Percentiles rank a stretch among this genome's conserved stretches.
These are phyloP conservation scores for Alternaria sp. DNA, from an alignment of 2,329 filamentous ascomycete genomes.

Conservation along the genomic window DNA sequence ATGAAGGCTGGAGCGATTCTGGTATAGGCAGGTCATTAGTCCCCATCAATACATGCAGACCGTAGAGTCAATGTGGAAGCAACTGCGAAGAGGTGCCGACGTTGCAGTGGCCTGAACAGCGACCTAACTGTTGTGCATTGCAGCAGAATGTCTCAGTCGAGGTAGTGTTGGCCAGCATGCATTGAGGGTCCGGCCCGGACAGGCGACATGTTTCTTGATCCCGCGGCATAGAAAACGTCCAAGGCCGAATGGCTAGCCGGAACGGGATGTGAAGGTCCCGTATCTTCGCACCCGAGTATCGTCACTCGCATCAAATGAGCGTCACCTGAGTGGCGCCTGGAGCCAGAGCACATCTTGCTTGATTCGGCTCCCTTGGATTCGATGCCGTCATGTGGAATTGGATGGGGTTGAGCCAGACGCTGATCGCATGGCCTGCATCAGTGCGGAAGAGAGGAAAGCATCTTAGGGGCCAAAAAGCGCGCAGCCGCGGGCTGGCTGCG, in stretches of 20 bases:
- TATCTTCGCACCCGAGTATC: conserved; percentile 11
- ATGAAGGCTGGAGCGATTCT: conserved; percentile 14
- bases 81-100: conserved; percentile 14
- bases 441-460: conserved; percentile 7
- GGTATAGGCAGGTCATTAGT: conserved; percentile 9
- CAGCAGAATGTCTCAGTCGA: conserved; percentile 26
- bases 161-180: conserved; percentile 10
- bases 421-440: conserved; percentile 12
- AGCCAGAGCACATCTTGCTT: neutral
- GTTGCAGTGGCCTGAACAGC: conserved; percentile 13
- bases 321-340: conserved; percentile 26
- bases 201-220: conserved; percentile 5
- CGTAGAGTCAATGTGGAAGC: conserved; percentile 10
- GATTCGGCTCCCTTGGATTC: neutral
- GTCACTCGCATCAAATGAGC: conserved; percentile 23
- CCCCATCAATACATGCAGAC: conserved; percentile 6
- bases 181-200: conserved; percentile 9
- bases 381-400: neutral
- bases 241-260: conserved; percentile 13
- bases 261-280: conserved; percentile 4
- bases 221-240: conserved; percentile 11
- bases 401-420: neutral
- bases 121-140: conserved; percentile 15
- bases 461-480: conserved; percentile 15
- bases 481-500: conserved; percentile 14